Evolutionary conservation across 169 alveolate species (phyloP), one percentile per base, ranked within the genome.

Genomic region (Eimeria acervulina): DNA sequence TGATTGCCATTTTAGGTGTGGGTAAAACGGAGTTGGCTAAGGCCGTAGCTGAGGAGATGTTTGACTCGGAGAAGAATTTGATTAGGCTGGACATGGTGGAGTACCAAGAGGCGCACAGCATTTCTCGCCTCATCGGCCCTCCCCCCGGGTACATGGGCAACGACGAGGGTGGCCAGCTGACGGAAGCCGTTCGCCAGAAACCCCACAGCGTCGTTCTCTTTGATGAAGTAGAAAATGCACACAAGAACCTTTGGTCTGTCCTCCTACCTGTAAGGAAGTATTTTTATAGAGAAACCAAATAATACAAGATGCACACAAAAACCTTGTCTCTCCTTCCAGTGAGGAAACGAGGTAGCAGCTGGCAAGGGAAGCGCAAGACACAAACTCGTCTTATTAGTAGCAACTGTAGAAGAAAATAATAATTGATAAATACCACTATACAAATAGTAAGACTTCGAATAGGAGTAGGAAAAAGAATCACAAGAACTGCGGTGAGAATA

Each of bases 71-170:
- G 23, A 36, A 96, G 89, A 92, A 89, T 63, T 59, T 95, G 96
- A 97, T 98, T n/a, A 98, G 99, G 28, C 97, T 98, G 70, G 99
- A 98, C 97, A 98, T 98, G 99, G 97, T 98, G 28, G 99, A 98
- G 90, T 98, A 97, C 90, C 97, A 98, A 98, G 99, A 98, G 81
- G 97, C 98, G 51, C 99, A 98, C 96, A 95, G 98, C 59, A 98
- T 98, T 10, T 97, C 99, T 26, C 95, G 98, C 12, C 97, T 98
- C 63, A 97, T 98, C 13, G 99, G 99, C 44, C 98, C 99, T 13
- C 99, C 99, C 0, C 99, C 99, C 17, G 99, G 99, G n/a, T 98
- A 98, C 88, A 98, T 98, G 52, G 99, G 99, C 28, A 97, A 95
- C 94, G 99, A 97, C 72, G 98, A 98, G 70, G 99, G 99, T 19